Conservation (phyloP, 1,284 basidiomycete genomes). For the Anthracocystis walkeri region DNA sequence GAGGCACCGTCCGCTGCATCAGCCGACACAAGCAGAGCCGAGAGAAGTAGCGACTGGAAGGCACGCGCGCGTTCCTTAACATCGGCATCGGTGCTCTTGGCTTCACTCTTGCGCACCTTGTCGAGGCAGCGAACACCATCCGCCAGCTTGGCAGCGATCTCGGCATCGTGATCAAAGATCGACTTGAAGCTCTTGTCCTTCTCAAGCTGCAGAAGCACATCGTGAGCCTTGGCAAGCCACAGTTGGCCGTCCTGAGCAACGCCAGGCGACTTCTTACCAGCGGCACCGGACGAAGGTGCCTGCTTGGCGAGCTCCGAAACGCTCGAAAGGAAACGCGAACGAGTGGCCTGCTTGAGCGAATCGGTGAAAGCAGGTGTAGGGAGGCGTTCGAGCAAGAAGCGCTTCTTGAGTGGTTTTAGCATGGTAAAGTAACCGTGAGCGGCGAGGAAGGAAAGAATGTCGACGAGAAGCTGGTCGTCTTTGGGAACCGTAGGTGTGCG, state of each 20-base stretch:
- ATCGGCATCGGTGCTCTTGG: slow-evolving; percentile 27
- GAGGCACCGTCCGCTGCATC: slow-evolving; percentile 71
- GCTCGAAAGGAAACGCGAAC: slow-evolving; percentile 79
- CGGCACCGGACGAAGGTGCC: slow-evolving; percentile 63
- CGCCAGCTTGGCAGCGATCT: slow-evolving; percentile 44
- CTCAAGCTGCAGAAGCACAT: slow-evolving; percentile 76
- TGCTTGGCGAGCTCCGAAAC: slow-evolving; percentile 81
- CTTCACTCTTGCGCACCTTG: slow-evolving; percentile 50
- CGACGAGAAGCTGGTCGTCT: slow-evolving; percentile 80
- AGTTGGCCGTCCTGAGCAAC: slow-evolving; percentile 80
- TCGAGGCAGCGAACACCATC: slow-evolving; percentile 41
- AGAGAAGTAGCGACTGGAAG: slow-evolving; percentile 55
- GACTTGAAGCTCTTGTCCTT: slow-evolving; percentile 78
- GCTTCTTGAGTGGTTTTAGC: slow-evolving; percentile 80
- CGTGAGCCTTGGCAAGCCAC: slow-evolving; percentile 81
- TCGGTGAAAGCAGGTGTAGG: slow-evolving; percentile 82
- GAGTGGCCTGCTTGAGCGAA: slow-evolving; percentile 76
- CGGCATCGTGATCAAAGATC: slow-evolving; percentile 47
- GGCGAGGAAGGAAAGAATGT: slow-evolving; percentile 83
- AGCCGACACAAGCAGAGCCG: slow-evolving; percentile 67
- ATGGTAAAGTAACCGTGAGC: slow-evolving; percentile 84
- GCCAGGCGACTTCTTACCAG: slow-evolving; percentile 74
- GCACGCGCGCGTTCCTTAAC: slow-evolving; percentile 44
- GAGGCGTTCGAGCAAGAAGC: slow-evolving; percentile 70
- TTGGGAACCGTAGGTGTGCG: slow-evolving; percentile 85